Percentiles rank a stretch among this genome's conserved stretches.
These are phyloP conservation scores for Xylaria venustula DNA, from an alignment of 495 filamentous ascomycete species.

Conservation along the genomic window DNA sequence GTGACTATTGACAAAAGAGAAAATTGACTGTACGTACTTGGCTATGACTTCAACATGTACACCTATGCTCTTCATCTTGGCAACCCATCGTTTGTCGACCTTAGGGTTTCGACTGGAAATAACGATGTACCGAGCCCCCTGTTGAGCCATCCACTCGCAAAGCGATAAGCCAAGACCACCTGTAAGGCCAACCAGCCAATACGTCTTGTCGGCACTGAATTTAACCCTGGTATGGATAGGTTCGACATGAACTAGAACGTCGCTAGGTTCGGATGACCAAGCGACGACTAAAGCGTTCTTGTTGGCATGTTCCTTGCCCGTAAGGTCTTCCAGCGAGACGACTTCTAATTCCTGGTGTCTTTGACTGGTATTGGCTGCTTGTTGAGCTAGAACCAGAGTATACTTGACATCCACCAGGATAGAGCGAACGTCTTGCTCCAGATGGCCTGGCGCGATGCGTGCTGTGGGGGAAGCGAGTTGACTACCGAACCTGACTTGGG, in stretches of 20 bases:
- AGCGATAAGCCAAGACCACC: slow-evolving; percentile 50
- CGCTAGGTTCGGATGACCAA: background rate
- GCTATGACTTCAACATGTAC: slow-evolving; percentile 36
- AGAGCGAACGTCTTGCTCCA: too few relatives aligned
- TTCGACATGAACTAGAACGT: background rate
- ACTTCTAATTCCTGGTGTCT: background rate
- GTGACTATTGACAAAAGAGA: background rate
- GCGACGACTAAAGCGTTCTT: too few relatives aligned
- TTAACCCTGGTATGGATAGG: background rate
- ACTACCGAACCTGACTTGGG: background rate
- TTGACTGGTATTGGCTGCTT: background rate
- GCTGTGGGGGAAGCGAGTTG: background rate
- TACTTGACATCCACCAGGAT: background rate
- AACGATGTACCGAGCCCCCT: slow-evolving; percentile 50
- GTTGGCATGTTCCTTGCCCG: too few relatives aligned
- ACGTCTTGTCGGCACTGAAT: slow-evolving; percentile 42
- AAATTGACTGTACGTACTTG: slow-evolving; percentile 20
- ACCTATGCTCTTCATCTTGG: background rate
- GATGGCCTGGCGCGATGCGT: too few relatives aligned
- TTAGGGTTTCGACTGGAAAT: slow-evolving; percentile 54
- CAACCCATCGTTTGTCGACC: slow-evolving; percentile 26
- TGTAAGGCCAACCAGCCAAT: slow-evolving; percentile 52
- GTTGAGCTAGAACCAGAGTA: background rate
- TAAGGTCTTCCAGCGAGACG: background rate
- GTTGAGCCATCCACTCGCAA: slow-evolving; percentile 53